Percentiles rank a stretch among this genome's conserved stretches.
Conservation (phyloP, 805 yeast species). For the Starmerella vitae region DNA sequence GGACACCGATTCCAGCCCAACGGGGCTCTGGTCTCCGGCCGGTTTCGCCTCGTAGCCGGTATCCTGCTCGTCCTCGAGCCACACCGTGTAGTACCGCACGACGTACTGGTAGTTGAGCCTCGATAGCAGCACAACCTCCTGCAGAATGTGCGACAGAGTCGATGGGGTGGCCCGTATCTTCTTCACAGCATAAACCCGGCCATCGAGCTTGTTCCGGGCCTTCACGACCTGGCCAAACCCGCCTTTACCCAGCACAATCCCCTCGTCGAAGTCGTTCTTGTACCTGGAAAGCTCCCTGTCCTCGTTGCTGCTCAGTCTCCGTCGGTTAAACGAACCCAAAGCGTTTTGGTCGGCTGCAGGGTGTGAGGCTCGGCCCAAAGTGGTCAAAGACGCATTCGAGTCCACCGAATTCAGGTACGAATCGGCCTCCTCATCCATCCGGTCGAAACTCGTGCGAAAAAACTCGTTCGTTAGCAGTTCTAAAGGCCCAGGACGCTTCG, state of each 20-base stretch:
- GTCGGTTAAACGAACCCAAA: conserved; percentile 2
- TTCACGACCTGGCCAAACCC: conserved; percentile 98
- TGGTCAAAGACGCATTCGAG: background rate
- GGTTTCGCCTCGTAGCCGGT: background rate
- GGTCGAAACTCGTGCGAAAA: conserved; percentile 40
- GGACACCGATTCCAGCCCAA: background rate
- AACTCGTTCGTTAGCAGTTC: conserved; percentile 77
- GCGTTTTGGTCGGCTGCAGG: background rate
- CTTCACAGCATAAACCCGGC: conserved; percentile 87
- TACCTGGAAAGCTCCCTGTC: conserved; percentile 46
- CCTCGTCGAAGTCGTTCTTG: conserved; percentile 88
- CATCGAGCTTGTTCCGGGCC: conserved; percentile 85
- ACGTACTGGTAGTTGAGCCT: conserved; percentile 90
- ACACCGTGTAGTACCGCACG: conserved; percentile 90
- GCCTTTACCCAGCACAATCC: conserved; percentile 80
- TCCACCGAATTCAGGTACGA: background rate
- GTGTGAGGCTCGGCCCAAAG: background rate
- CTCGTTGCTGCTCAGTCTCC: conserved; percentile 13
- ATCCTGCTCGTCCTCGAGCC: conserved; percentile 67
- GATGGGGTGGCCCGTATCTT: conserved; percentile 53
- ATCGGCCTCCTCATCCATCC: background rate
- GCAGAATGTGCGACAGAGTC: conserved; percentile 56
- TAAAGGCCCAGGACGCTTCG: conserved; percentile 65
- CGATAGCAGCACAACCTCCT: conserved; percentile 85
- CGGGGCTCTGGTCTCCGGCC: background rate